Percentiles rank a stretch among this genome's conserved stretches.
Evolutionary conservation across 2,329 filamentous ascomycete species (phyloP).

Genomic region (Xylariomycetidae sp.): DNA sequence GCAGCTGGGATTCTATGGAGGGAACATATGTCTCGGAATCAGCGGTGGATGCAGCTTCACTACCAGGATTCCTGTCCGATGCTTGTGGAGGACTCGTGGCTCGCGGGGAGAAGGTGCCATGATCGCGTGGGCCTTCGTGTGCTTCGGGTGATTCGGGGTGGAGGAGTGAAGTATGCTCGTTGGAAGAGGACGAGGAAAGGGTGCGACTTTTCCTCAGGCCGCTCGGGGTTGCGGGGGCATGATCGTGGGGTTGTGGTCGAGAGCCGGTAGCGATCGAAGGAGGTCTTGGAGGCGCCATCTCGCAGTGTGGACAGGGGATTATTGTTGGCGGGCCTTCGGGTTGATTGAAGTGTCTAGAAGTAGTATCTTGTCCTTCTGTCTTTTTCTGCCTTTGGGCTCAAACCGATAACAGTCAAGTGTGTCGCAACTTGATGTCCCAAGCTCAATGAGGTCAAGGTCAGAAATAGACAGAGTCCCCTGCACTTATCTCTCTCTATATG

Average conservation of each 20-base stretch:
- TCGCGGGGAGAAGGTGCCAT: conserved; percentile 73
- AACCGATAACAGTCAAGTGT: no score
- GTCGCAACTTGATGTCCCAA: no score
- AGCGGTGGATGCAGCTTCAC: conserved; percentile 24
- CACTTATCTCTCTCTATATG: no score
- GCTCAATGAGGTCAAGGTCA: no score
- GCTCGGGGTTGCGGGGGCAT: conserved; percentile 25
- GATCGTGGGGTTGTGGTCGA: conserved; percentile 16
- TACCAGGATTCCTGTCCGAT: conserved; percentile 19
- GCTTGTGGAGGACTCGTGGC: conserved; percentile 45
- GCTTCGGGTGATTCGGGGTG: conserved; percentile 31
- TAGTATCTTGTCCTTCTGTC: no score
- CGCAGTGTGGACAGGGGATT: no score
- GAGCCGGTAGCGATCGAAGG: conserved; percentile 11
- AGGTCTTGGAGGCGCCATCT: conserved; percentile 16
- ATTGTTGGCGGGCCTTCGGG: no score
- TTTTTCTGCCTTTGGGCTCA: no score
- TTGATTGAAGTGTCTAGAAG: no score
- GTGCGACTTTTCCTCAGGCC: conserved; percentile 26
- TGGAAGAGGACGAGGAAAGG: conserved; percentile 23
- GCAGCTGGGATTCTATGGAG: conserved; percentile 31
- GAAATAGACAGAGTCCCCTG: no score
- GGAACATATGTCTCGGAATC: conserved; percentile 31
- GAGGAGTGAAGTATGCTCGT: conserved; percentile 49
- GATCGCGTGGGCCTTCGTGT: conserved; percentile 53